Conservation (phyloP, 352 stramenopile species). For the Phytophthora meadii region DNA sequence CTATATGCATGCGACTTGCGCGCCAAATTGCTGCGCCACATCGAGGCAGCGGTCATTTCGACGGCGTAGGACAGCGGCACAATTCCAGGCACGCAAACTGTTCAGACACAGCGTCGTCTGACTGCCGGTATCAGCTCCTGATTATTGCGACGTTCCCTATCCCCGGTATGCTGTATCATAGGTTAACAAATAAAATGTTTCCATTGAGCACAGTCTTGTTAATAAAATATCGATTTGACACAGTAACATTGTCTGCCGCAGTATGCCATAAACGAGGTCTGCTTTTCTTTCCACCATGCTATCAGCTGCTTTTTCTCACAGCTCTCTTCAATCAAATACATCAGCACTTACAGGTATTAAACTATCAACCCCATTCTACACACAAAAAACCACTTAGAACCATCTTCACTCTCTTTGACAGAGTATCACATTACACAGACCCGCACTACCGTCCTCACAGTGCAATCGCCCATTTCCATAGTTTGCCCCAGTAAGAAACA, state of each 20-base stretch:
- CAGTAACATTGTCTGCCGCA: neutral
- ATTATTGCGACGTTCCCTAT: conserved; percentile 6
- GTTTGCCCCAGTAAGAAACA: conserved; percentile 6
- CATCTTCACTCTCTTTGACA: no score
- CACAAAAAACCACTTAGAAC: no score
- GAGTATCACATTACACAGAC: no score
- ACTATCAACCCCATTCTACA: no score
- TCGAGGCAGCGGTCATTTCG: conserved; percentile 2
- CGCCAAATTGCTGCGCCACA: conserved; percentile 7
- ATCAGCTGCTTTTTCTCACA: conserved; percentile 15
- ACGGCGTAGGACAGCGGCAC: conserved; percentile 4
- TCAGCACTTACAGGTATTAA: no score
- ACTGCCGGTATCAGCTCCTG: conserved; percentile 14
- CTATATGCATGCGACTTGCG: neutral
- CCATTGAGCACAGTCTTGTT: no score
- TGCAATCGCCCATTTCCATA: conserved; percentile 33
- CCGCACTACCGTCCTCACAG: neutral
- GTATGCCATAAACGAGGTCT: neutral
- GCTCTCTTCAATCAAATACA: neutral
- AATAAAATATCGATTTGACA: no score
- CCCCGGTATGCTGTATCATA: conserved; percentile 1
- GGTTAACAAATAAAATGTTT: neutral
- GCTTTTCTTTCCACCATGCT: conserved; percentile 14
- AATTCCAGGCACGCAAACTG: conserved; percentile 1
- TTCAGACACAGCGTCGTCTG: conserved; percentile 14